These are phyloP conservation scores for Pachysolen tannophilus DNA, from an alignment of 805 yeast genomes.

Conservation along the genomic window DNA sequence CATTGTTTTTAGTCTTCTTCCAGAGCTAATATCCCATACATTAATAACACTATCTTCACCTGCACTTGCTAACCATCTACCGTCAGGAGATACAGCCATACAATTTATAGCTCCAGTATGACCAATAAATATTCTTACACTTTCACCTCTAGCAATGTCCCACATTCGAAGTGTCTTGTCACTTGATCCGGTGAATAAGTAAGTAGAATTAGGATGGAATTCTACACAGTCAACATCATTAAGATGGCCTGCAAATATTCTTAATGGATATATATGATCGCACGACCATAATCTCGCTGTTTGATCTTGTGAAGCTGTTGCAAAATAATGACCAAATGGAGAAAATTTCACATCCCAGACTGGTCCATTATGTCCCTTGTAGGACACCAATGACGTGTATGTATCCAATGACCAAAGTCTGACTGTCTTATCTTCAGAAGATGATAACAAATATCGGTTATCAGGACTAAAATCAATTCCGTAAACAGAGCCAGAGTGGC, in stretches of 20 bases:
- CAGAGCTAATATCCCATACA: slow-evolving; percentile 92
- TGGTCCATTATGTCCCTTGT: slow-evolving; percentile 94
- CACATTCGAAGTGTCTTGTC: slow-evolving; percentile 98
- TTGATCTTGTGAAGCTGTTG: slow-evolving; percentile 97
- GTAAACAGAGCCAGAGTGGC: slow-evolving; percentile 93
- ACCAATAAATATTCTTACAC: slow-evolving; percentile 88
- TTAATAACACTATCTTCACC: slow-evolving; percentile 87
- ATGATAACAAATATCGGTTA: slow-evolving; percentile 66
- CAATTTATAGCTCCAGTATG: slow-evolving; percentile 86
- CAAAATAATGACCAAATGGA: slow-evolving; percentile 95
- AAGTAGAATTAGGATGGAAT: slow-evolving; percentile 95
- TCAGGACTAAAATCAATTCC: slow-evolving; percentile 90
- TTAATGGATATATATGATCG: slow-evolving; percentile 91
- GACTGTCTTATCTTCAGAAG: slow-evolving; percentile 88
- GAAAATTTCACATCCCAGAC: slow-evolving; percentile 96
- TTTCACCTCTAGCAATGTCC: slow-evolving; percentile 85
- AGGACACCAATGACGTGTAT: slow-evolving; percentile 80
- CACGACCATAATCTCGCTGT: slow-evolving; percentile 98
- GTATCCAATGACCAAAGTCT: slow-evolving; percentile 93
- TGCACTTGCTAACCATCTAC: slow-evolving; percentile 92
- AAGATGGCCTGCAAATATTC: slow-evolving; percentile 96
- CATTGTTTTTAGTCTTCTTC: slow-evolving; percentile 83
- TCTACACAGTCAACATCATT: slow-evolving; percentile 93
- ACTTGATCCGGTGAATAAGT: slow-evolving; percentile 89
- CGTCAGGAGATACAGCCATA: slow-evolving; percentile 90